Evolutionary conservation across 208 protist species (phyloP).

Genomic region (Leishmania turanica): DNA sequence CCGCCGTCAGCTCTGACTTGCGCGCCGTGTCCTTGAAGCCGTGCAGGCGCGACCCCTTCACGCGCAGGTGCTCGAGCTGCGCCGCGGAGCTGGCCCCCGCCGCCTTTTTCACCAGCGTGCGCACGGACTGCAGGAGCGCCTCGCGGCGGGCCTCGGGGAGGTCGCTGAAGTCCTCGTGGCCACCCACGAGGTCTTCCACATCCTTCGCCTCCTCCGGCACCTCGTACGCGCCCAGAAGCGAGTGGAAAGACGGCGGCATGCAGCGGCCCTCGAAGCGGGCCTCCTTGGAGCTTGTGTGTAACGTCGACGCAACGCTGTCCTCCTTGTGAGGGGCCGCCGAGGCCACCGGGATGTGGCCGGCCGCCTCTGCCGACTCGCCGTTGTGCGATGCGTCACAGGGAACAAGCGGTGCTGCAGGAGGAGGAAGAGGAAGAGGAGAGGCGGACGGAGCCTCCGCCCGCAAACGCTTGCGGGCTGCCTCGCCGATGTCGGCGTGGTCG

Average conservation of each 20-base stretch:
- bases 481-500: not conserved
- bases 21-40: conserved; percentile 87
- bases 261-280: conserved; percentile 68
- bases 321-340: not conserved
- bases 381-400: not conserved
- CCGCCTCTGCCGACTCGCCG: not conserved
- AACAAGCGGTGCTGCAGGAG: not conserved
- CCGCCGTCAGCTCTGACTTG: conserved; percentile 88
- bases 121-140: conserved; percentile 74
- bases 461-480: conserved; percentile 25
- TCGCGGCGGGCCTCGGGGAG: conserved; percentile 60
- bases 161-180: conserved; percentile 83
- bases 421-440: not conserved
- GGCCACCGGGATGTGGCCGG: not conserved
- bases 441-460: conserved; percentile 9
- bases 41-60: conserved; percentile 74
- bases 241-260: conserved; percentile 56
- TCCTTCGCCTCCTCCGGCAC: conserved; percentile 79
- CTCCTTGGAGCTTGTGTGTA: conserved; percentile 55
- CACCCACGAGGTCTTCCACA: conserved; percentile 75
- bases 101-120: conserved; percentile 45
- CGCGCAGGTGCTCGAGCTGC: conserved; percentile 76
- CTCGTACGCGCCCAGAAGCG: conserved; percentile 60
- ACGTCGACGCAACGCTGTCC: conserved; percentile 1
- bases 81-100: conserved; percentile 22